phyloP scores from a whole-genome alignment of 306 rosid species.

The Malus sieversii region DNA sequence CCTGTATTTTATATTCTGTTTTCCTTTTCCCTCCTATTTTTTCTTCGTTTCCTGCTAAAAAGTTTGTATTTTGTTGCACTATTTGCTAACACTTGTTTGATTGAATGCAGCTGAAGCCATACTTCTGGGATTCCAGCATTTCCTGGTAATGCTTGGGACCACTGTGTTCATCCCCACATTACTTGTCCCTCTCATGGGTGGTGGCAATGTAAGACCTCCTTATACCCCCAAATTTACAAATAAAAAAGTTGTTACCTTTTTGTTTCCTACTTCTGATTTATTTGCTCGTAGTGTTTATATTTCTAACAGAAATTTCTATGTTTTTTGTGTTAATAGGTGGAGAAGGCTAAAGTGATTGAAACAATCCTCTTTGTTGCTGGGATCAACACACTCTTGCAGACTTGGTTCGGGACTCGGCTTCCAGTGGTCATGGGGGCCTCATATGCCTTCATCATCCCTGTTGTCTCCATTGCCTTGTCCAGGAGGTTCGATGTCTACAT shows the following conservation, averaged over 20 bases:
- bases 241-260: not conserved
- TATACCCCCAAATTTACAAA: too few relatives aligned
- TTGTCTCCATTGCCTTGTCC: conserved; percentile 43
- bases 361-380: conserved; percentile 71
- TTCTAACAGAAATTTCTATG: not conserved
- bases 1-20: not conserved
- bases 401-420: conserved; percentile 67
- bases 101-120: conserved; percentile 58
- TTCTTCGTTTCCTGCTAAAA: not conserved
- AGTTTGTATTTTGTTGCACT: not conserved
- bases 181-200: conserved; percentile 77
- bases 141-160: conserved; percentile 67
- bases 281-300: not conserved
- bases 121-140: conserved; percentile 75
- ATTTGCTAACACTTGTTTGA: not conserved
- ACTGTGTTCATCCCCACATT: conserved; percentile 52
- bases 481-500: conserved; percentile 32
- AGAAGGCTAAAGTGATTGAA: conserved; percentile 74
- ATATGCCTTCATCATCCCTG: conserved; percentile 60
- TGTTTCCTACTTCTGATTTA: not conserved
- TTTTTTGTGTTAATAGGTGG: conserved; percentile 38
- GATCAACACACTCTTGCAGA: conserved; percentile 68
- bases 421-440: conserved; percentile 81
- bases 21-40: not conserved
- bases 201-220: conserved; percentile 58